Base-by-base conservation (phyloP, 2,329 filamentous ascomycete species). In the Byssothecium circinans region DNA sequence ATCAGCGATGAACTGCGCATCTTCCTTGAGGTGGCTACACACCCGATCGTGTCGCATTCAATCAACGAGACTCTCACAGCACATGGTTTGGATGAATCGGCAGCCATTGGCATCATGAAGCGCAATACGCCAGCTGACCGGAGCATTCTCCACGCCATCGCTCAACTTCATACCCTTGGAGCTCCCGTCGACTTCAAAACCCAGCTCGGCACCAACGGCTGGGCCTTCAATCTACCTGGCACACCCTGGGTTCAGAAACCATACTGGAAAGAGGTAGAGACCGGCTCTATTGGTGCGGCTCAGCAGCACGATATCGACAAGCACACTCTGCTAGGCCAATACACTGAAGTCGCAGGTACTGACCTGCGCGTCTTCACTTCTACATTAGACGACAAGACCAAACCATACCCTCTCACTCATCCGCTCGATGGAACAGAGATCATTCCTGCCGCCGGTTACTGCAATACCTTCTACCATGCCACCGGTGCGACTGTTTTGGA, bases 401-500 rank as follows among this genome's bases (percentile, higher is more conserved):
- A 74, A 44, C 74, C 74, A 0, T 76, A 75, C 54, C 74, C 74
- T 3, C 61, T 71, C 2, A 65, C 46, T 15, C 73, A 76, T 52
- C 72, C 67, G 7, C 57, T 77, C 1, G 62, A 70, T 35, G 73
- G 71, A 4, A 72, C 72, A 1, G 73, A 76, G 48, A 76, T 76
- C 30, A 61, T 76, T 5, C 74, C 74, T 2, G 74, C 73, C 2
- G 74, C 72, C 2, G 68, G 69, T 2, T 60, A 73, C 19, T 57
- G 75, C 36, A 75, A 76, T 50, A 76, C 70, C 1, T 74, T 75
- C 41, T 43, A 66, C 12, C 54, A 67, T 18, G 72, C 67, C 1
- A 71, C 69, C 2, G 53, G 61, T 4, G 62, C 53, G 7, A 49
- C 49, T 1, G 41, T 55, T 2, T 49, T 75, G 3, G 50, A 57